phyloP scores from a whole-genome alignment of 1,284 basidiomycete species.

The Puccinia coronata region DNA sequence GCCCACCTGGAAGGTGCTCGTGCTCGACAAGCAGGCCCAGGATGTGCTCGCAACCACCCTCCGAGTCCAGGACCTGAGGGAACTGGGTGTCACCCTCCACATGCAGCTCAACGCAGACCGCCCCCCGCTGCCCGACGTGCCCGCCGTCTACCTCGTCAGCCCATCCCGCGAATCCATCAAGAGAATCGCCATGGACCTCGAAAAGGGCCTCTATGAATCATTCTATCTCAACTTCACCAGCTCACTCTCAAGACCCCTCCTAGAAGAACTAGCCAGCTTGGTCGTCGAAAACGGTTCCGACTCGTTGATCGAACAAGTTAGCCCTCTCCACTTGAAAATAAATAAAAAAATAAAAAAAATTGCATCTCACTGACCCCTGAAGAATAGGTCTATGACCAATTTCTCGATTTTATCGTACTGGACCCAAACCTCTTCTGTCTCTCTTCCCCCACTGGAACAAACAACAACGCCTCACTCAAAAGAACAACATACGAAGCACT shows the following conservation, averaged over 20 bases:
- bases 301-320: conserved; percentile 77
- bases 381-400: conserved; percentile 90
- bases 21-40: conserved; percentile 92
- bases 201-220: conserved; percentile 83
- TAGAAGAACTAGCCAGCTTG: conserved; percentile 89
- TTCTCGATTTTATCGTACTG: conserved; percentile 92
- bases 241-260: conserved; percentile 76
- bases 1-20: conserved; percentile 93
- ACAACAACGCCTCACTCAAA: conserved; percentile 57
- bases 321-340: not conserved
- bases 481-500: conserved; percentile 73
- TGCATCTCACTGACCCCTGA: too few species aligned
- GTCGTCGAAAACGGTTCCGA: conserved; percentile 83
- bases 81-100: conserved; percentile 76
- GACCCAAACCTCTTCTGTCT: conserved; percentile 93
- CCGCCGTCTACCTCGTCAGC: conserved; percentile 93
- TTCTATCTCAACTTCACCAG: conserved; percentile 96
- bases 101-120: conserved; percentile 88
- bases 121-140: conserved; percentile 89
- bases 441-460: conserved; percentile 61
- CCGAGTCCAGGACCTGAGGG: conserved; percentile 91
- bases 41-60: conserved; percentile 93
- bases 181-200: conserved; percentile 81
- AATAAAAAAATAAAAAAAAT: too few species aligned
- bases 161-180: conserved; percentile 83